Conservation (phyloP, 495 filamentous ascomycete species). For the Paragyromitra xinjiangensis region DNA sequence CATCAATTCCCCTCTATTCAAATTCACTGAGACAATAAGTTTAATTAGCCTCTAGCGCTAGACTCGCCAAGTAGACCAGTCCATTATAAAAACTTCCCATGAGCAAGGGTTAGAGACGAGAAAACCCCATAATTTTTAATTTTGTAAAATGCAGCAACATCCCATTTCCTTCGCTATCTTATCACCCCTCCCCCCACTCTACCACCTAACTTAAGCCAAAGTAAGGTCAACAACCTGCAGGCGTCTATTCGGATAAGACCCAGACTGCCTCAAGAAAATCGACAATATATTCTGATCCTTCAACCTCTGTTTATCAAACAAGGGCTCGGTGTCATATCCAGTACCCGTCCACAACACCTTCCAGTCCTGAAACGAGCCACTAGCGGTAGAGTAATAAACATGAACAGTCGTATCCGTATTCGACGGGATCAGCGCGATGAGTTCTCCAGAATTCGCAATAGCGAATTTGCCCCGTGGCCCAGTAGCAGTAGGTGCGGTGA, state of each 20-base stretch:
- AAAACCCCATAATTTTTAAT: neutral
- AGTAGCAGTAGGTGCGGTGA: constrained; percentile 40
- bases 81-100: neutral
- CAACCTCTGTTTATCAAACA: constrained; percentile 48
- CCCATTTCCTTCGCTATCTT: neutral
- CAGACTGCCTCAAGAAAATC: constrained; percentile 46
- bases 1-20: too few relatives aligned
- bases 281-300: constrained; percentile 47
- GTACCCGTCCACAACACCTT: constrained; percentile 43
- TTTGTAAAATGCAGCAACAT: neutral
- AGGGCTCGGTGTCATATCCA: constrained; percentile 48
- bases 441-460: constrained; percentile 27
- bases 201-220: constrained; percentile 14
- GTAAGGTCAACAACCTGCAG: constrained; percentile 50
- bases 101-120: neutral
- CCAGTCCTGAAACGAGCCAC: constrained; percentile 49
- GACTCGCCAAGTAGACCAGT: too few relatives aligned
- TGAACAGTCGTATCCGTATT: constrained; percentile 33
- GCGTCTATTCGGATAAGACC: constrained; percentile 29
- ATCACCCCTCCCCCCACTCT: neutral
- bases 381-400: constrained; percentile 34
- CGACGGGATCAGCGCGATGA: constrained; percentile 45
- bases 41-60: too few relatives aligned
- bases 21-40: too few relatives aligned
- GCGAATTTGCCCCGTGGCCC: constrained; percentile 48